Base-by-base conservation (phyloP, 106 monocot species). In the Cymbidium sinense region DNA sequence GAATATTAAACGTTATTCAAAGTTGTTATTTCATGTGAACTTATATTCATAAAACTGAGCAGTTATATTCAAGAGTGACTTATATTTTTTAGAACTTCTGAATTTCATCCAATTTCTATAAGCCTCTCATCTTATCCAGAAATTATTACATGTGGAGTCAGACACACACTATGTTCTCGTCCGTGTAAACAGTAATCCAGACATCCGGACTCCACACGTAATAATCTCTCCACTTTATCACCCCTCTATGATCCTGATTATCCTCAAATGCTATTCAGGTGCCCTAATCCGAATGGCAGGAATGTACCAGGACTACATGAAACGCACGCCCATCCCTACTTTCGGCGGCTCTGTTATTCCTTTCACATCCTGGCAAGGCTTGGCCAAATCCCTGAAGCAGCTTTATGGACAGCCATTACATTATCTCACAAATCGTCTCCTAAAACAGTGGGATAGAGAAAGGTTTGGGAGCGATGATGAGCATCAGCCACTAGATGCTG, bases 261-360 rank as follows among this genome's bases (percentile, higher is more conserved):
- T 28, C 34, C 17, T 15, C 34, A 29, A 7, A 72, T 72, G 61
- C 83, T 21, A 62, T 89, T 82, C 87, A 91, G 93, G 83, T 89
- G 73, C 62, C 73, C 88, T 93, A 41, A 73, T 88, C 39, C 77
- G 76, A 87, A 86, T 34, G 80, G 96, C 96, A 9, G 82, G 86
- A 65, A 93, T 93, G 89, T 96, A 96, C 75, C 93, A 91, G 75
- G 87, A 91, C 6, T 90, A 88, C 81, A 96, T 96, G 96, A 91
- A 82, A 74, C 65, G 50, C 20, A 81, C 93, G 13, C 83, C 89
- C 0, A 80, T 96, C 64, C 91, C 93, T 70, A 34, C 81, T 71
- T 29, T 75, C n/a, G 50, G 82, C 2, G 78, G 77, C 7, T 96
- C 96, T 18, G 77, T 86, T 13, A 78, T 96, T 50, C 88, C 91